Conservation (phyloP, 179 eudicot genomes). For the Pouteria campechiana region DNA sequence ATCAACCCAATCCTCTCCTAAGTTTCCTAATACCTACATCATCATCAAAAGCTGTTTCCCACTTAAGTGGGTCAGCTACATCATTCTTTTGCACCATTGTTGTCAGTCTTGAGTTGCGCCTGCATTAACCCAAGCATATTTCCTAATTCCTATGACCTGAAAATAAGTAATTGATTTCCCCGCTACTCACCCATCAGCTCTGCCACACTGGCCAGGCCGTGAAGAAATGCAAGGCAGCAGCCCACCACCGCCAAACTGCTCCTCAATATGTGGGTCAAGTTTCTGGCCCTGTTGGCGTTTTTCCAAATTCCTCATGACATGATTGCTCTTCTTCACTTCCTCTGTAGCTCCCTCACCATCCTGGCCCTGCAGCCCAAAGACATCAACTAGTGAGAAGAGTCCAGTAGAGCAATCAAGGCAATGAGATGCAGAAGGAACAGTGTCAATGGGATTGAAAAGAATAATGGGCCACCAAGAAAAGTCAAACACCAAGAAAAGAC, state of each 20-base stretch:
- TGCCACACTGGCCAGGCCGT: conserved; percentile 31
- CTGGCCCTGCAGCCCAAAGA: neutral
- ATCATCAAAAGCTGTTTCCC: too few species aligned
- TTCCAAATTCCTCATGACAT: conserved; percentile 18
- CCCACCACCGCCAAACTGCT: conserved; percentile 23
- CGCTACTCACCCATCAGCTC: conserved; percentile 23
- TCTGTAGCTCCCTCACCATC: conserved; percentile 17
- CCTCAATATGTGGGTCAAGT: conserved; percentile 23
- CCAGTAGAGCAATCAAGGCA: neutral
- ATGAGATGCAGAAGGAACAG: too few species aligned
- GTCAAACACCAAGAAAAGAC: too few species aligned
- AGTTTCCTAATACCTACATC: too few species aligned
- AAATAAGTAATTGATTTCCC: too few species aligned
- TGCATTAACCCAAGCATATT: too few species aligned
- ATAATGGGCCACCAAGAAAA: neutral
- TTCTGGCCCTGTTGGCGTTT: conserved; percentile 25
- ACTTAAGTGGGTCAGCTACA: too few species aligned
- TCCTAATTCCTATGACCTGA: too few species aligned
- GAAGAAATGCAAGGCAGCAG: conserved; percentile 24
- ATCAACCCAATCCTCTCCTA: too few species aligned
- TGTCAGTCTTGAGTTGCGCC: too few species aligned
- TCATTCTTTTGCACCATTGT: too few species aligned
- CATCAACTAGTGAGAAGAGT: neutral
- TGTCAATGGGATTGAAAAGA: neutral
- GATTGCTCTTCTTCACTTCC: conserved; percentile 24